Percentiles rank a stretch among this genome's conserved stretches.
Evolutionary conservation across 768 basidiomycete genomes (phyloP).

Genomic region (Pseudohyphozyma bogoriensis): DNA sequence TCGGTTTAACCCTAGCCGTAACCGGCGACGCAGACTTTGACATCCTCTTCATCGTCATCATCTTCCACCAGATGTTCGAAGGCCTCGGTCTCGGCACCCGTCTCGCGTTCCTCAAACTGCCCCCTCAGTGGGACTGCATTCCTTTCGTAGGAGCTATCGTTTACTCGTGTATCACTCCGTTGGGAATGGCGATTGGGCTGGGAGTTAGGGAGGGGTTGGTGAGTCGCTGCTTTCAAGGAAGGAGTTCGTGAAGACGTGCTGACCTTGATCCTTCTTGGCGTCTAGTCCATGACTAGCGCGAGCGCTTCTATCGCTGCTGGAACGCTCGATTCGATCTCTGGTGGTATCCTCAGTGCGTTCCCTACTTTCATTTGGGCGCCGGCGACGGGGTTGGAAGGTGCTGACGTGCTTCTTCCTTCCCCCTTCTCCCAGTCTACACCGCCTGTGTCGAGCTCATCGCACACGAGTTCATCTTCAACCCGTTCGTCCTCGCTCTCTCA

Average conservation of each 20-base stretch:
- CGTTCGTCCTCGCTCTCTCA: too few species aligned
- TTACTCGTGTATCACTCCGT: slow-evolving; percentile 31
- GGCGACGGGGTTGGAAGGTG: too few species aligned
- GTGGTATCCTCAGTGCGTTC: slow-evolving; percentile 25
- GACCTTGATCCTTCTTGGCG: background rate
- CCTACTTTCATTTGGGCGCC: too few species aligned
- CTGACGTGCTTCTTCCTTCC: too few species aligned
- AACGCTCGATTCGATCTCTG: slow-evolving; percentile 30
- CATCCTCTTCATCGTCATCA: too few species aligned
- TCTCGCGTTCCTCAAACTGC: slow-evolving; percentile 33
- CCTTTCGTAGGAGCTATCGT: slow-evolving; percentile 16
- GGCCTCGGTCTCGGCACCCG: slow-evolving; percentile 29
- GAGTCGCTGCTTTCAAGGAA: background rate
- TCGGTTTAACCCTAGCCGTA: too few species aligned
- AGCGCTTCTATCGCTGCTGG: slow-evolving; percentile 23
- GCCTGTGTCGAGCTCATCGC: too few species aligned
- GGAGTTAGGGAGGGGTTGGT: slow-evolving; percentile 29
- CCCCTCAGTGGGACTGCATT: slow-evolving; percentile 1
- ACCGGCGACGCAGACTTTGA: too few species aligned
- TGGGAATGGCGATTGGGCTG: slow-evolving; percentile 24
- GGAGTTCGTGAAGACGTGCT: background rate
- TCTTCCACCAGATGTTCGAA: slow-evolving; percentile 22
- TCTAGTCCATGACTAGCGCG: slow-evolving; percentile 16
- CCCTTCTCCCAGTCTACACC: too few species aligned
- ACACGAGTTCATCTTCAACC: slow-evolving; percentile 30